A percentile compares a stretch with the other conserved stretches of the same genome.
phyloP scores from a whole-genome alignment of 495 filamentous ascomycete species.

The Penicillium coprophilum region DNA sequence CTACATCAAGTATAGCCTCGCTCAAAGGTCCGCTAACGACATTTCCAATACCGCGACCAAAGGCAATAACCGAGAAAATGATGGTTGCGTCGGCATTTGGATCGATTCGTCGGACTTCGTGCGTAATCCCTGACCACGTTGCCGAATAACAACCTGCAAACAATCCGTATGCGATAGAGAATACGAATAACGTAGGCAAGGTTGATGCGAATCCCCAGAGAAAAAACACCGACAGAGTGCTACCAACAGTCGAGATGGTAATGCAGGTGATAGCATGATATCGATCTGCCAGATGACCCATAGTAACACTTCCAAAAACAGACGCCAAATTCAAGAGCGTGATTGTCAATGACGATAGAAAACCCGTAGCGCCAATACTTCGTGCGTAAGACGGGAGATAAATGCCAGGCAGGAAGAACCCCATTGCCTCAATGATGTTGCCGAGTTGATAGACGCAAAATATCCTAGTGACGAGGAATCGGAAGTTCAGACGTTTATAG shows the following conservation, averaged over 20 bases:
- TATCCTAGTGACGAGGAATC: slow-evolving; percentile 44
- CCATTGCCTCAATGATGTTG: slow-evolving; percentile 54
- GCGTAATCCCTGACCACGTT: slow-evolving; percentile 59
- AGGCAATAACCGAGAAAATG: slow-evolving; percentile 55
- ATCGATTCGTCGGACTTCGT: slow-evolving; percentile 43
- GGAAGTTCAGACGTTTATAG: slow-evolving; percentile 28
- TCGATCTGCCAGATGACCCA: slow-evolving; percentile 57
- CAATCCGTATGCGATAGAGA: slow-evolving; percentile 61
- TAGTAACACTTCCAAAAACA: slow-evolving; percentile 56
- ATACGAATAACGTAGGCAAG: slow-evolving; percentile 54
- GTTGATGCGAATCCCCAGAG: slow-evolving; percentile 61
- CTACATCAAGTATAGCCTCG: slow-evolving; percentile 48
- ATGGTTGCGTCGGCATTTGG: slow-evolving; percentile 46
- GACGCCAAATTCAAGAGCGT: slow-evolving; percentile 52
- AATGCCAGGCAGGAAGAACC: slow-evolving; percentile 60
- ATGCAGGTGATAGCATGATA: slow-evolving; percentile 56
- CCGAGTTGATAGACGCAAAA: slow-evolving; percentile 54
- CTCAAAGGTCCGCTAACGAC: slow-evolving; percentile 58
- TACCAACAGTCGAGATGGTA: slow-evolving; percentile 52
- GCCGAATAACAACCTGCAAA: slow-evolving; percentile 60
- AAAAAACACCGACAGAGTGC: slow-evolving; percentile 55
- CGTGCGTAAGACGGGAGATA: slow-evolving; percentile 60
- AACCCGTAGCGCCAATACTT: slow-evolving; percentile 35
- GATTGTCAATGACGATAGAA: slow-evolving; percentile 35
- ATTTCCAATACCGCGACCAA: slow-evolving; percentile 61